phyloP scores from a whole-genome alignment of 768 basidiomycete genomes.

The Xerocomellus intermedius region DNA sequence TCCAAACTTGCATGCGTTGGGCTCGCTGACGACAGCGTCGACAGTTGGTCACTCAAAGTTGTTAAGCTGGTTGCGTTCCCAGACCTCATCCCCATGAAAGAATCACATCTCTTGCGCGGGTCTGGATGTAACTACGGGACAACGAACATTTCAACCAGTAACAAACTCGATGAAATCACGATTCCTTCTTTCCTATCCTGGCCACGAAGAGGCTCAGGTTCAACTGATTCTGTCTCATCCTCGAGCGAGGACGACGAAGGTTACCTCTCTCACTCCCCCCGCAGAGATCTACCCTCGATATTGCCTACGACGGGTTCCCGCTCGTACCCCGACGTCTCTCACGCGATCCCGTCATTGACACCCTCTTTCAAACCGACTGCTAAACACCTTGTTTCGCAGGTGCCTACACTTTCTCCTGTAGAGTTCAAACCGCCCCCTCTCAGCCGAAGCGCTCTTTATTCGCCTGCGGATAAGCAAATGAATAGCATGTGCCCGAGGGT shows the following conservation, averaged over 20 bases:
- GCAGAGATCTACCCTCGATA: slow-evolving; percentile 35
- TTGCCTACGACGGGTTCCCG: slow-evolving; percentile 38
- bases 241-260: slow-evolving; percentile 45
- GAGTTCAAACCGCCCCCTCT: slow-evolving; percentile 11
- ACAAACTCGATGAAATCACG: slow-evolving; percentile 11
- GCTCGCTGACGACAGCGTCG: slow-evolving; percentile 62
- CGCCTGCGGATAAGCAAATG: slow-evolving; percentile 15
- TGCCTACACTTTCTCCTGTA: slow-evolving; percentile 33
- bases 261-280: slow-evolving; percentile 61
- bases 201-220: slow-evolving; percentile 21
- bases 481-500: slow-evolving; percentile 29
- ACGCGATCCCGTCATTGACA: slow-evolving; percentile 25
- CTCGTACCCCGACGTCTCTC: slow-evolving; percentile 43
- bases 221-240: slow-evolving; percentile 28
- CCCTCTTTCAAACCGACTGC: slow-evolving; percentile 37
- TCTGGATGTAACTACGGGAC: slow-evolving; percentile 1
- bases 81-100: slow-evolving; percentile 53
- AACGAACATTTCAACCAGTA: slow-evolving; percentile 3
- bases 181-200: slow-evolving; percentile 24
- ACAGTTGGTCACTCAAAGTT: slow-evolving; percentile 75
- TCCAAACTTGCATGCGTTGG: slow-evolving; percentile 78
- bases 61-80: slow-evolving; percentile 77
- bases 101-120: slow-evolving; percentile 5
- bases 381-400: slow-evolving; percentile 37
- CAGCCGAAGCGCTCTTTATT: slow-evolving; percentile 7